Percentiles rank a stretch among this genome's conserved stretches.
These are phyloP conservation scores for Ceratobasidium sp. DNA, from an alignment of 1,284 basidiomycete species.

Conservation along the genomic window DNA sequence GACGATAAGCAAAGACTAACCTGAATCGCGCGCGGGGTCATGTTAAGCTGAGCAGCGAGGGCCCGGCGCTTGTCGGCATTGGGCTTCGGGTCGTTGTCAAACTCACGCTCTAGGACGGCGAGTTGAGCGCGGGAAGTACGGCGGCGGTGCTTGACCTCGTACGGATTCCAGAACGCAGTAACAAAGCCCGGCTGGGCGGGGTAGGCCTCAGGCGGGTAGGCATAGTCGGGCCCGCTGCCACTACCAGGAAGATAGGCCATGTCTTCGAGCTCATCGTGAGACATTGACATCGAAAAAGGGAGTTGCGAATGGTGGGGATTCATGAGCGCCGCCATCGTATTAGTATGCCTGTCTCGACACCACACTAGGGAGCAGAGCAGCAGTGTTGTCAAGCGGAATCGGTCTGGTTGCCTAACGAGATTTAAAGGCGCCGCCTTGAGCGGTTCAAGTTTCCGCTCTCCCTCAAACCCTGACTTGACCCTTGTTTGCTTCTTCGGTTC, in stretches of 20 bases:
- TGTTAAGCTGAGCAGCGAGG: constrained; percentile 83
- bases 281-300: neutral
- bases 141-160: constrained; percentile 91
- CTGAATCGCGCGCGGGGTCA: constrained; percentile 93
- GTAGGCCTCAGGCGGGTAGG: neutral
- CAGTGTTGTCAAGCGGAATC: constrained; percentile 39
- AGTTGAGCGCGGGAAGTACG: constrained; percentile 85
- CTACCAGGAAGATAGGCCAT: constrained; percentile 30
- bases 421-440: neutral
- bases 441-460: constrained; percentile 10
- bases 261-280: constrained; percentile 16
- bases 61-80: constrained; percentile 81
- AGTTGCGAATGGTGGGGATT: neutral
- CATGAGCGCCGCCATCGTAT: neutral
- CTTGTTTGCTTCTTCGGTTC: constrained; percentile 1
- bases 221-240: constrained; percentile 13
- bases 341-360: too few relatives aligned
- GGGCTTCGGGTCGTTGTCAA: constrained; percentile 88
- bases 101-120: constrained; percentile 85
- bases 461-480: constrained; percentile 4
- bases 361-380: too few relatives aligned
- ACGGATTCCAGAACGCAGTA: constrained; percentile 69
- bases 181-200: constrained; percentile 31
- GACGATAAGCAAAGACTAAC: constrained; percentile 59
- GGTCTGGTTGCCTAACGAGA: too few relatives aligned